phyloP scores from a whole-genome alignment of 441 rosid genomes.

The Syzygium syzygioides region DNA sequence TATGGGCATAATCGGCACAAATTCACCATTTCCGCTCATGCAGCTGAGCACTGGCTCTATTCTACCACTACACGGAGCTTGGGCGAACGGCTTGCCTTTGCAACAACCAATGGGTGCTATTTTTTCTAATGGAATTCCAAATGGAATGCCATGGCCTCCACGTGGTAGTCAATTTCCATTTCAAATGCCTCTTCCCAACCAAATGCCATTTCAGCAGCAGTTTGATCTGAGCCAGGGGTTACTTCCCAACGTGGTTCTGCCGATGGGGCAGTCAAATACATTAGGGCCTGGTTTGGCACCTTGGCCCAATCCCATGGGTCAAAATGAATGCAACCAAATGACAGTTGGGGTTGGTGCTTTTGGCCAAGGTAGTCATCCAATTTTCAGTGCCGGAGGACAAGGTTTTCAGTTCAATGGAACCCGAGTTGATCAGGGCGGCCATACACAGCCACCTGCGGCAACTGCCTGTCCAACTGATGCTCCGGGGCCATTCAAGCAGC shows the following conservation, averaged over 20 bases:
- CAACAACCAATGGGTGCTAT: constrained; percentile 21
- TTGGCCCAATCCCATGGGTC: constrained; percentile 46
- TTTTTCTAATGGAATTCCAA: constrained; percentile 32
- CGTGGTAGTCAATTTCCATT: constrained; percentile 38
- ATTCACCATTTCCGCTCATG: constrained; percentile 30
- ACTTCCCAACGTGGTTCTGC: constrained; percentile 23
- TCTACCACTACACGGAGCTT: constrained; percentile 24
- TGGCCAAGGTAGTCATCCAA: constrained; percentile 27
- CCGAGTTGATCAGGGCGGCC: constrained; percentile 16
- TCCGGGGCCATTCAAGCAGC: constrained; percentile 33
- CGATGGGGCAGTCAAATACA: constrained; percentile 37
- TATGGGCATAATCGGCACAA: constrained; percentile 18
- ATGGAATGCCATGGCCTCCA: constrained; percentile 38
- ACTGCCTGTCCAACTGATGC: constrained; percentile 20
- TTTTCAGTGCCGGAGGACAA: constrained; percentile 21
- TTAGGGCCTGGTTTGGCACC: constrained; percentile 32
- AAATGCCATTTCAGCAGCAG: constrained; percentile 46
- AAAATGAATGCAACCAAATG: constrained; percentile 43
- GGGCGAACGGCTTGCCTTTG: constrained; percentile 26
- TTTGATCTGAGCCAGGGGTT: constrained; percentile 41
- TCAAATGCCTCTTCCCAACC: constrained; percentile 43
- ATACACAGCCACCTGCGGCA: constrained; percentile 12
- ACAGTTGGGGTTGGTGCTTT: constrained; percentile 36
- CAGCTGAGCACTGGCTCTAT: constrained; percentile 24
- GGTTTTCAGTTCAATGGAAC: constrained; percentile 16